These are phyloP conservation scores for Fonsecaea multimorphosa DNA, from an alignment of 2,329 filamentous ascomycete genomes.

Conservation along the genomic window DNA sequence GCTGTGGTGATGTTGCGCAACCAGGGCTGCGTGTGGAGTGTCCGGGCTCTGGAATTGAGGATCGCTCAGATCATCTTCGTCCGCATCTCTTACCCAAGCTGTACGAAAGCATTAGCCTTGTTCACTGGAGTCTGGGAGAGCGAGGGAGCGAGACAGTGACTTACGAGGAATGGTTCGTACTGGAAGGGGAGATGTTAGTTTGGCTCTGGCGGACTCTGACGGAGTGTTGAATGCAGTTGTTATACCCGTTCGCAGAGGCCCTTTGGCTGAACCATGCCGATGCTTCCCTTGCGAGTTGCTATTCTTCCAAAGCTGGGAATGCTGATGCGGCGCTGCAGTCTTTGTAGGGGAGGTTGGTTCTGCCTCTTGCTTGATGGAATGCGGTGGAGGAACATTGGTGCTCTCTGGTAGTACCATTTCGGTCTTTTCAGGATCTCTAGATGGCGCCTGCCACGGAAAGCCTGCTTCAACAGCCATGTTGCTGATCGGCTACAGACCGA, in stretches of 20 bases:
- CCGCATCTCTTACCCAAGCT: conserved; percentile 53
- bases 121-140: not conserved
- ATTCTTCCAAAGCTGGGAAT: conserved; percentile 17
- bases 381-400: not conserved
- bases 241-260: conserved; percentile 14
- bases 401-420: conserved; percentile 1
- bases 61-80: conserved; percentile 48
- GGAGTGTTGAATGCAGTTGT: not conserved
- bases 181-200: conserved; percentile 25
- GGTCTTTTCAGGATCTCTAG: conserved; percentile 34
- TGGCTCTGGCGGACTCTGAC: conserved; percentile 15
- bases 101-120: conserved; percentile 2
- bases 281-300: conserved; percentile 21
- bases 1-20: conserved; percentile 55
- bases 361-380: not conserved
- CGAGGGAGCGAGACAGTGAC: not conserved
- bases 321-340: conserved; percentile 9
- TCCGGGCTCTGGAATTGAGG: conserved; percentile 46
- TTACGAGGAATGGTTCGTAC: conserved; percentile 34
- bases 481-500: not conserved
- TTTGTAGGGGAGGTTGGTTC: not conserved
- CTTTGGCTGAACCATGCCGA: conserved; percentile 23
- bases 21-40: conserved; percentile 47
- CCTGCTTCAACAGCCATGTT: conserved; percentile 31
- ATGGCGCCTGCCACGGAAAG: conserved; percentile 36